Conservation (phyloP, 805 yeast genomes). For the Zygosaccharomyces bisporus region DNA sequence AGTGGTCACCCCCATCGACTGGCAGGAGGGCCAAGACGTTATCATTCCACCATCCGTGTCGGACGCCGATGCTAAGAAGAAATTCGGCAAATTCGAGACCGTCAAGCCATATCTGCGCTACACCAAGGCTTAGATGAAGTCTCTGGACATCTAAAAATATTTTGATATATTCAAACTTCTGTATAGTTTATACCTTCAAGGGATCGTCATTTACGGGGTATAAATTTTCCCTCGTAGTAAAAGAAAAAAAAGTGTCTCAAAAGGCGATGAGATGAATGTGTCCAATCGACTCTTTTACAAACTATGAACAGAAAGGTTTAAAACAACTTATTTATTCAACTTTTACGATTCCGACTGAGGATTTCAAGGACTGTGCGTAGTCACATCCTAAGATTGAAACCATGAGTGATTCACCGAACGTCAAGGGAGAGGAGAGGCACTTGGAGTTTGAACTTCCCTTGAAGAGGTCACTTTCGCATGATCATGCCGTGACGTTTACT, state of each 20-base stretch:
- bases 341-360: neutral
- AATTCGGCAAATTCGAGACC: conserved; percentile 81
- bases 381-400: conserved; percentile 1
- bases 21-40: conserved; percentile 88
- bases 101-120: conserved; percentile 88
- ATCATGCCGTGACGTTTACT: conserved; percentile 6
- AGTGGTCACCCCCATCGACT: conserved; percentile 87
- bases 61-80: conserved; percentile 72
- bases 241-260: neutral
- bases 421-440: conserved; percentile 9
- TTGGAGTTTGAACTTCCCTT: conserved; percentile 6
- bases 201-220: conserved; percentile 4
- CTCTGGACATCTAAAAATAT: neutral
- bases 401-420: conserved; percentile 11
- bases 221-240: neutral
- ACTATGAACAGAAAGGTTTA: neutral
- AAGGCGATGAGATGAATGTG: conserved; percentile 4
- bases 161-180: conserved; percentile 2
- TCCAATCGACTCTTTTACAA: neutral
- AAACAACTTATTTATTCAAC: neutral
- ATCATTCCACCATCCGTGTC: conserved; percentile 85
- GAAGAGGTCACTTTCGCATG: conserved; percentile 12
- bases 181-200: neutral
- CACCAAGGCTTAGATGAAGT: conserved; percentile 40
- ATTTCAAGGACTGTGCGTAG: conserved; percentile 6